A percentile compares a stretch with the other conserved stretches of the same genome.
Conservation (phyloP, 108 stramenopile genomes). For the Pseudonitzschia pungens region DNA sequence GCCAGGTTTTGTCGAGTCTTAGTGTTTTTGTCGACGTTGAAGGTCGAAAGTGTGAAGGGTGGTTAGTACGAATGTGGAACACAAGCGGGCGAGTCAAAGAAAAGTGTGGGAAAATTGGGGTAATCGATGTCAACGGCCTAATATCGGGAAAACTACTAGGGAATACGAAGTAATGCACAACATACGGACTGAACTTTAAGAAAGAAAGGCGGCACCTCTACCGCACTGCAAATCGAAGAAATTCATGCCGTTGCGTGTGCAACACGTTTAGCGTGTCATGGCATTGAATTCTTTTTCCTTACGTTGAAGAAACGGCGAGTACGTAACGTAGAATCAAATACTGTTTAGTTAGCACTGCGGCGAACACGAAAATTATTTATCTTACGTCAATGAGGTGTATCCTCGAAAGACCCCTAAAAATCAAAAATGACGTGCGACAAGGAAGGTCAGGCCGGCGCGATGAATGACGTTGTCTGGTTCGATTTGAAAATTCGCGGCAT, state of each 20-base stretch:
- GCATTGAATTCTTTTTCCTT: not conserved
- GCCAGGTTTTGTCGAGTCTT: not conserved
- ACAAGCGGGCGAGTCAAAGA: not conserved
- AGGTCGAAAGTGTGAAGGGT: not conserved
- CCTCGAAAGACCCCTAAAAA: not conserved
- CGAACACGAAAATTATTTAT: too few species aligned
- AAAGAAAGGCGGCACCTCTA: not conserved
- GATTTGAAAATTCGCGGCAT: conserved; percentile 7
- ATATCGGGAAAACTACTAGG: not conserved
- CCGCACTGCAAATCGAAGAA: not conserved
- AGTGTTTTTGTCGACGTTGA: not conserved
- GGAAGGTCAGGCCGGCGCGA: not conserved
- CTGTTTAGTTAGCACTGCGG: too few species aligned
- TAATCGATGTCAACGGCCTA: not conserved
- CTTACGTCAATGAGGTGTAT: not conserved
- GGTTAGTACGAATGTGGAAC: not conserved
- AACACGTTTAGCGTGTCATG: not conserved
- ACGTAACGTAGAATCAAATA: not conserved
- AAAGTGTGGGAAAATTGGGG: not conserved
- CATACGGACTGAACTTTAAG: not conserved
- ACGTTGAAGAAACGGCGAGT: not conserved
- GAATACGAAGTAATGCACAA: too few species aligned
- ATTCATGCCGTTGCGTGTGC: not conserved
- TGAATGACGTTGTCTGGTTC: conserved; percentile 2
- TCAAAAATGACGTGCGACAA: not conserved